Conservation (phyloP, 2,329 filamentous ascomycete genomes). For the Rasamsonia emersonii region DNA sequence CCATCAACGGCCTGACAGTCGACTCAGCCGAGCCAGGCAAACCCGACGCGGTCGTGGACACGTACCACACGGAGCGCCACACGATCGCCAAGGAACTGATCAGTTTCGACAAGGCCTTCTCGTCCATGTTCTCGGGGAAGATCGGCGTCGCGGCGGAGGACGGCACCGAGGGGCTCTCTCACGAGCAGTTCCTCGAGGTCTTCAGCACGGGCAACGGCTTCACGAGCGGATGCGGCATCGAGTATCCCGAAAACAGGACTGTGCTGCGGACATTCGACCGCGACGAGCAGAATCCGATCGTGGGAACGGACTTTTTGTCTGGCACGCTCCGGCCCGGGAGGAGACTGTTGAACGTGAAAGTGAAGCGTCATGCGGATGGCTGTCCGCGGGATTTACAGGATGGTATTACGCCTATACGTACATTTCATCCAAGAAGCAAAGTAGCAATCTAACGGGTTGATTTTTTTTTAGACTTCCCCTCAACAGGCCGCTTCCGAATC, state of each 20-base stretch:
- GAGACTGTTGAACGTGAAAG: conserved; percentile 23
- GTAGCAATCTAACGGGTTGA: conserved; percentile 1
- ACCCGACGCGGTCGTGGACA: conserved; percentile 23
- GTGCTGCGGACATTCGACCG: conserved; percentile 16
- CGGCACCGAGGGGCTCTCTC: conserved; percentile 18
- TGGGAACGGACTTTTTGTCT: conserved; percentile 25
- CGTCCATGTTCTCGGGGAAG: conserved; percentile 33
- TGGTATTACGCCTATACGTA: no score
- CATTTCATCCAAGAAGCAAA: no score
- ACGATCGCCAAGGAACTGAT: conserved; percentile 31
- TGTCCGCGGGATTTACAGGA: conserved; percentile 28
- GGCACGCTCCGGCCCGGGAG: conserved; percentile 28
- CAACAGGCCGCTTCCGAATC: conserved; percentile 30
- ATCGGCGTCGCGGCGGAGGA: conserved; percentile 20
- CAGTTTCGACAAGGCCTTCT: conserved; percentile 31
- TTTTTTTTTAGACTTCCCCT: conserved; percentile 21
- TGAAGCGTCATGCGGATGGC: conserved; percentile 30
- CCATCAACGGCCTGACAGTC: conserved; percentile 28
- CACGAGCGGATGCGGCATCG: conserved; percentile 31
- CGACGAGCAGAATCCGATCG: conserved; percentile 15
- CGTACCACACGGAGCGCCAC: conserved; percentile 30
- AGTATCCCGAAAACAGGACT: conserved; percentile 24
- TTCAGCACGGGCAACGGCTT: conserved; percentile 31
- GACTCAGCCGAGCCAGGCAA: conserved; percentile 7
- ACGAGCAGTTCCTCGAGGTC: conserved; percentile 27